phyloP scores from a whole-genome alignment of 2,329 filamentous ascomycete species.

The Colletotrichum sp. region DNA sequence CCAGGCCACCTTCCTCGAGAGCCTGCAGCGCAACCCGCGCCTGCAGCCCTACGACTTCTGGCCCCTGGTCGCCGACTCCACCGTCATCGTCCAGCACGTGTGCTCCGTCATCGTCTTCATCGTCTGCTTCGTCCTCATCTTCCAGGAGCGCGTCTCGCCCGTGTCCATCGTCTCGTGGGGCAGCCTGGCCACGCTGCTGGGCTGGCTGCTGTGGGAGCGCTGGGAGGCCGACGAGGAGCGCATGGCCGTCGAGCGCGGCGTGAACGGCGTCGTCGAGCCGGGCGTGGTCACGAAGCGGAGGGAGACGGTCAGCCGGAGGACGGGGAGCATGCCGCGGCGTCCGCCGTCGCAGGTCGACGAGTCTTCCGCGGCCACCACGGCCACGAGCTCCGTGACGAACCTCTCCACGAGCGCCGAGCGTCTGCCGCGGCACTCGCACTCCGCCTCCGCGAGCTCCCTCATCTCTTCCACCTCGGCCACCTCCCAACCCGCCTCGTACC shows the following conservation, averaged over 20 bases:
- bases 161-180: slow-evolving; percentile 88
- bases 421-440: slow-evolving; percentile 49
- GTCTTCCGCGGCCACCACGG: not conserved
- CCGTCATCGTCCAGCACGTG: slow-evolving; percentile 96
- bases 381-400: slow-evolving; percentile 4
- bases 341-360: slow-evolving; percentile 24
- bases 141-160: slow-evolving; percentile 84
- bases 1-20: slow-evolving; percentile 93
- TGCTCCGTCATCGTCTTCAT: slow-evolving; percentile 95
- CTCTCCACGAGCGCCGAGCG: slow-evolving; percentile 22
- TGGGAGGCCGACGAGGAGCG: slow-evolving; percentile 75
- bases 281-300: slow-evolving; percentile 29
- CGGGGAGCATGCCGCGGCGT: slow-evolving; percentile 39
- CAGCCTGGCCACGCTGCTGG: slow-evolving; percentile 80
- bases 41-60: slow-evolving; percentile 97
- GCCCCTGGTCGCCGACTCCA: slow-evolving; percentile 93
- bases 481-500: slow-evolving; percentile 22
- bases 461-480: slow-evolving; percentile 46
- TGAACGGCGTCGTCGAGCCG: slow-evolving; percentile 39
- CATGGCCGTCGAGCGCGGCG: slow-evolving; percentile 24
- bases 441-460: slow-evolving; percentile 60
- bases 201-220: slow-evolving; percentile 90
- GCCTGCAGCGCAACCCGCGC: slow-evolving; percentile 91
- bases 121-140: slow-evolving; percentile 91
- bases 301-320: slow-evolving; percentile 34